A percentile compares a stretch with the other conserved stretches of the same genome.
phyloP scores from a whole-genome alignment of 1,284 basidiomycete genomes.

The Earliella scabrosa region DNA sequence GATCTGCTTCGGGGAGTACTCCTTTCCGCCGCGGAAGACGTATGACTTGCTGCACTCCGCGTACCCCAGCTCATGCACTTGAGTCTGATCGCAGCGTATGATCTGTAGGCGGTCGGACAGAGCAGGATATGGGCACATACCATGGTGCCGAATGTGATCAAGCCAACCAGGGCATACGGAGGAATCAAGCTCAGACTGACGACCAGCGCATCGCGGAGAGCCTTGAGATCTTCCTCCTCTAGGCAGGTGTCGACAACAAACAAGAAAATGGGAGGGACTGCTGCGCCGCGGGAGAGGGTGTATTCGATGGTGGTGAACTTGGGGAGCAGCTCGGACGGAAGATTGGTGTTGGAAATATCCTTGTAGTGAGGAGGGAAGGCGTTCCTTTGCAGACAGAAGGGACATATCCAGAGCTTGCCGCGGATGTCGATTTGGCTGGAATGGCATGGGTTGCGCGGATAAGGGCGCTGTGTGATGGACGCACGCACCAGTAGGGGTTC shows the following conservation, averaged over 20 bases:
- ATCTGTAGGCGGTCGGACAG: background rate
- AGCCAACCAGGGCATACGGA: conserved; percentile 91
- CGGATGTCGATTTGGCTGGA: conserved; percentile 96
- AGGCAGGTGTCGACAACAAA: conserved; percentile 98
- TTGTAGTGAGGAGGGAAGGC: conserved; percentile 99
- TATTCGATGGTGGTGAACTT: conserved; percentile 99
- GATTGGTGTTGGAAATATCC: conserved; percentile 96
- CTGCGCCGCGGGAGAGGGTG: conserved; percentile 90
- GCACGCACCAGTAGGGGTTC: conserved; percentile 90
- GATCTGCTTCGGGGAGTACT: conserved; percentile 96
- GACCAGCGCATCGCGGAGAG: conserved; percentile 90
- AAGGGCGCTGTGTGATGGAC: background rate
- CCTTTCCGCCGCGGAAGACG: conserved; percentile 99
- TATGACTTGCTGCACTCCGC: conserved; percentile 97
- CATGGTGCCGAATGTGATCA: conserved; percentile 98
- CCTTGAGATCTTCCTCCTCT: conserved; percentile 95
- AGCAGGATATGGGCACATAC: conserved; percentile 45
- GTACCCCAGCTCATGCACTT: conserved; percentile 99
- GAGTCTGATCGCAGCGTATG: conserved; percentile 59
- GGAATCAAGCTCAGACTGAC: conserved; percentile 94
- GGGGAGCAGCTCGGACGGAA: conserved; percentile 94
- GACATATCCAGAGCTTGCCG: conserved; percentile 99
- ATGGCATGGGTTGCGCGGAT: background rate
- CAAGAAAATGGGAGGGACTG: conserved; percentile 94
- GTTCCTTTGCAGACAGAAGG: conserved; percentile 96